These are phyloP conservation scores for Saturnispora silvae DNA, from an alignment of 805 yeast genomes.

Conservation along the genomic window DNA sequence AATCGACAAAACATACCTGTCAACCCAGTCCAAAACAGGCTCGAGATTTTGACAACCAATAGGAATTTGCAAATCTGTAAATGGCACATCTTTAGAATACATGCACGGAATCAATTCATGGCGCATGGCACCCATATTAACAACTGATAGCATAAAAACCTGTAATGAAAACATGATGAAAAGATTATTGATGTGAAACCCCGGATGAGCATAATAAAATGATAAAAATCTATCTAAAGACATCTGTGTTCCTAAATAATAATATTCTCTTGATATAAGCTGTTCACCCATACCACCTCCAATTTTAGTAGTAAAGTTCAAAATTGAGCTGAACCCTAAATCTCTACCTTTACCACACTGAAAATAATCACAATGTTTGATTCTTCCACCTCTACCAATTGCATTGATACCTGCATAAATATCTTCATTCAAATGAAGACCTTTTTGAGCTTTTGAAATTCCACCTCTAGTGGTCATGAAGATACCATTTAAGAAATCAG, in stretches of 20 bases:
- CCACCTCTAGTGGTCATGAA: slow-evolving; percentile 97
- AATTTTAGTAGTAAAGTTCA: slow-evolving; percentile 89
- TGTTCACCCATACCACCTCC: slow-evolving; percentile 99
- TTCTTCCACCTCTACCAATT: slow-evolving; percentile 78
- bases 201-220: slow-evolving; percentile 94
- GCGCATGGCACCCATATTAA: slow-evolving; percentile 69
- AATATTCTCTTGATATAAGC: slow-evolving; percentile 82
- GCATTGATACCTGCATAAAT: slow-evolving; percentile 95
- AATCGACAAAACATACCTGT: slow-evolving; percentile 77
- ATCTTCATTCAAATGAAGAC: slow-evolving; percentile 88
- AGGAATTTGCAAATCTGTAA: slow-evolving; percentile 65
- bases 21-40: slow-evolving; percentile 87
- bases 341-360: slow-evolving; percentile 98
- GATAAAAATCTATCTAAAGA: slow-evolving; percentile 86
- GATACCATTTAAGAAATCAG: slow-evolving; percentile 83
- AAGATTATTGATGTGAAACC: slow-evolving; percentile 85
- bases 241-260: slow-evolving; percentile 77
- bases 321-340: slow-evolving; percentile 82
- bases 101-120: slow-evolving; percentile 63
- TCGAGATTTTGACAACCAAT: slow-evolving; percentile 75
- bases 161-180: slow-evolving; percentile 84
- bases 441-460: slow-evolving; percentile 87
- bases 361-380: slow-evolving; percentile 89
- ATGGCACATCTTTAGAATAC: slow-evolving; percentile 55
- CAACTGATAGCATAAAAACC: slow-evolving; percentile 67